Conservation (phyloP, 306 rosid species). For the Quercus rubra region DNA sequence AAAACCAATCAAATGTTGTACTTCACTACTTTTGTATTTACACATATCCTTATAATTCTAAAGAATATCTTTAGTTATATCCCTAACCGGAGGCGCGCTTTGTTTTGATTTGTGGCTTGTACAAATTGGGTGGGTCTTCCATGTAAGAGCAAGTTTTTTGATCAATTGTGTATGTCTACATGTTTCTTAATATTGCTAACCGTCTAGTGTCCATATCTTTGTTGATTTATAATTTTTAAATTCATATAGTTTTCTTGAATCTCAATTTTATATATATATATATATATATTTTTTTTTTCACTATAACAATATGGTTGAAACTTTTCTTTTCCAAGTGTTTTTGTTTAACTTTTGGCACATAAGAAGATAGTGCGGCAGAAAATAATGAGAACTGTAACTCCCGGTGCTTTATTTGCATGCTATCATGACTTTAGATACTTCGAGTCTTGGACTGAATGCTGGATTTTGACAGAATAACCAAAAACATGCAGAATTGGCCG, state of each 20-base stretch:
- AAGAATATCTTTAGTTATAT: background rate
- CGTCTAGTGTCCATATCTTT: background rate
- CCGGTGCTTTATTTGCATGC: too few relatives aligned
- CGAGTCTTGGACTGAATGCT: too few relatives aligned
- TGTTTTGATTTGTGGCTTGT: background rate
- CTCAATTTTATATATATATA: too few relatives aligned
- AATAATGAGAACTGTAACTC: background rate
- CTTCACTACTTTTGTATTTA: background rate
- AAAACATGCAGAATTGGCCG: too few relatives aligned
- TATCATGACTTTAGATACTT: too few relatives aligned
- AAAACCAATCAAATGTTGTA: constrained; percentile 15
- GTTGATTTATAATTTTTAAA: background rate
- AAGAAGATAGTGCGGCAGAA: background rate
- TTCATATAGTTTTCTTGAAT: too few relatives aligned
- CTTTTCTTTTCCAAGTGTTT: background rate
- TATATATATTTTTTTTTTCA: too few relatives aligned
- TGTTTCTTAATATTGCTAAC: background rate
- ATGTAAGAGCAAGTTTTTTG: background rate
- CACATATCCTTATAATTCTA: background rate
- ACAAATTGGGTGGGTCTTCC: background rate
- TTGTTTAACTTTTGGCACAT: background rate
- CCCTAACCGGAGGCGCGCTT: background rate
- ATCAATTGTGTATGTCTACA: background rate
- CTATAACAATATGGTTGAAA: background rate
- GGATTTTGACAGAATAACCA: too few relatives aligned